Base-by-base conservation (phyloP, 2,329 filamentous ascomycete species). In the Metarhizium rileyi region DNA sequence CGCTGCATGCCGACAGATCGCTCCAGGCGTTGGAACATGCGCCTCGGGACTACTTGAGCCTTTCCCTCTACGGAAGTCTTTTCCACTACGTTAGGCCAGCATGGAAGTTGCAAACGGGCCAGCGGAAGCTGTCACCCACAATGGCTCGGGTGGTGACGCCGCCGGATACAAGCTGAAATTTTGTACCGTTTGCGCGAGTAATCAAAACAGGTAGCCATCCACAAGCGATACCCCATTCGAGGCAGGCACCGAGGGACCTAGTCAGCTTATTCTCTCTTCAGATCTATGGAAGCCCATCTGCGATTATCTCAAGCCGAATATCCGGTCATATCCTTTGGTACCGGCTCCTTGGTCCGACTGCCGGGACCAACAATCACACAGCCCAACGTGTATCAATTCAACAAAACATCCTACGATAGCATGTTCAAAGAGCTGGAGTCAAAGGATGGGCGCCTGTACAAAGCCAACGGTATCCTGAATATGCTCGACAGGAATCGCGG, bases 111-210 rank as follows among this genome's bases (percentile, higher is more conserved):
- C 64, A 26, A 75, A 74, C 52, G 74, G 70, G 49, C 59, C 61
- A 38, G 53, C 60, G 27, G 51, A 63, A 4, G 53, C 61, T 20
- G 54, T 68, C 30, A 55, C 61, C 36, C 63, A 68, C 50, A 74
- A 75, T 50, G 71, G 71, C 49, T 68, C 72, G 25, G 67, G 72
- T 14, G 73, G 77, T 41, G 73, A 74, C 18, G 68, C 73, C 25
- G 72, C 72, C n/a, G 80, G 76, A 47, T 95, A 84, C 76, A 95
- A 93, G 70, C 78, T 98, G 54, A 94, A 87, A 64, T 96, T 97
- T 70, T 96, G 90, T 74, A 97, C 93, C 3, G 91, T 98, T n/a
- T 98, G 93, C 70, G 93, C 93, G 7, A 95, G 90, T 62, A 98
- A 98, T 62, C 90, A 98, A 68, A 98, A 98, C 64, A 83, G 93